Base-by-base conservation (phyloP, 2,329 filamentous ascomycete species). In the Arthrobotrys conoides region DNA sequence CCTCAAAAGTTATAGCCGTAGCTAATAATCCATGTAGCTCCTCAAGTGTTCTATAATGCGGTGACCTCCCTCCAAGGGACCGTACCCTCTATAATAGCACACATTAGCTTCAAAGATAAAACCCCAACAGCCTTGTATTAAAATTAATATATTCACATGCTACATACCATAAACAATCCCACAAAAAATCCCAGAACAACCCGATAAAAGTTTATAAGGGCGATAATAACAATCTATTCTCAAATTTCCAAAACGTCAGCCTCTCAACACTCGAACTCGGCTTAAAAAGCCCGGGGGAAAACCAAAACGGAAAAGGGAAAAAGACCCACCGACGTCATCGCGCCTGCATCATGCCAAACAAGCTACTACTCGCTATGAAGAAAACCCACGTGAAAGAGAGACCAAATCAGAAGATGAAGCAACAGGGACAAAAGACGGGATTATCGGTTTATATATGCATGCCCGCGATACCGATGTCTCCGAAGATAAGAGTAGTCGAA, bases 1-100 rank as follows among this genome's bases (percentile, higher is more conserved):
- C 91, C 82, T 96, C 92, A 83, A 91, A 97, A 27, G 88, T 87
- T 80, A 89, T 87, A 18, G 93, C 92, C 75, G 89, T 88, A 67
- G 87, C 87, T 59, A 96, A 86, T 10, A 57, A 49, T 5, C 63
- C 53, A 3, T 61, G 41, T 20, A 72, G 49, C 36, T 55, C 59
- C 3, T n/a, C 38, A 41, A 77, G 36, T 8, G 66, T 48, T 36
- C 63, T 72, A 30, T 71, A 69, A 33, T 64, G 73, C 8, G 65
- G 44, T 27, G 67, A 55, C 14, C 51, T 59, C 14, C 59, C 53
- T 18, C 63, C 18, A 14, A 66, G 22, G 8, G 51, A 77, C 30
- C 53, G 30, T 48, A 71, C 44, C 38, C 68, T 78, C 73, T 77
- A 48, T 20, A 24, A 0, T 36, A n/a, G 9, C n/a, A 46, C 16